These are phyloP conservation scores for Hypoxylon cercidicola DNA, from an alignment of 495 filamentous ascomycete genomes.

Conservation along the genomic window DNA sequence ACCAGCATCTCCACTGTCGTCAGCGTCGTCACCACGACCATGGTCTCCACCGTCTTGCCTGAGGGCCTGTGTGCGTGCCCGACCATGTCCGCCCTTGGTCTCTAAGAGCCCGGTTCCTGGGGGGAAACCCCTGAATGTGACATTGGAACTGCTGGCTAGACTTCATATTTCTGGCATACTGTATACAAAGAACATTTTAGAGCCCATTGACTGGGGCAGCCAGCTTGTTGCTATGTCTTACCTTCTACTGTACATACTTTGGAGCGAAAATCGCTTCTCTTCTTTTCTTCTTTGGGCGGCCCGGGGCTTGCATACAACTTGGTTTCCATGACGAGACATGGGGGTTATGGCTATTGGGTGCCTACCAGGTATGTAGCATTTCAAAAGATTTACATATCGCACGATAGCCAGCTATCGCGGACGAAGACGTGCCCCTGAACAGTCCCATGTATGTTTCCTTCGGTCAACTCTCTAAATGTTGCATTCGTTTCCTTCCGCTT, in stretches of 20 bases:
- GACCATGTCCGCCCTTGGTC: not conserved
- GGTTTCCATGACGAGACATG: too few species aligned
- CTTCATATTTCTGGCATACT: slow-evolving; percentile 1
- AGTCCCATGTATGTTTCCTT: too few species aligned
- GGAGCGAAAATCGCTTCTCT: too few species aligned
- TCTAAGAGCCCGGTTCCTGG: not conserved
- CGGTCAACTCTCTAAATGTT: too few species aligned
- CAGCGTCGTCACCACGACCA: slow-evolving; percentile 31
- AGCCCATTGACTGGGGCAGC: not conserved
- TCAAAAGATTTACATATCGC: too few species aligned
- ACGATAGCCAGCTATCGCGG: too few species aligned
- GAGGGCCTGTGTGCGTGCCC: slow-evolving; percentile 34
- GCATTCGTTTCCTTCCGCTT: too few species aligned
- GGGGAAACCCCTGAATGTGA: not conserved
- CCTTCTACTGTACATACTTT: slow-evolving; percentile 19
- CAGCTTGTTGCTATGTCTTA: slow-evolving; percentile 3
- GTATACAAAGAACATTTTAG: not conserved
- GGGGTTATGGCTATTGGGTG: too few species aligned
- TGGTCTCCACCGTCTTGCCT: slow-evolving; percentile 20
- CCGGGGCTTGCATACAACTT: too few species aligned
- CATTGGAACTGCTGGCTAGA: not conserved
- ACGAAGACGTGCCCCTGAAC: too few species aligned
- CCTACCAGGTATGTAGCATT: too few species aligned
- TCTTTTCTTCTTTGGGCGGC: too few species aligned
- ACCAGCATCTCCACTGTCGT: slow-evolving; percentile 26